Evolutionary conservation across 23 red algal species (phyloP).

Genomic region (Gracilaria gracilis): DNA sequence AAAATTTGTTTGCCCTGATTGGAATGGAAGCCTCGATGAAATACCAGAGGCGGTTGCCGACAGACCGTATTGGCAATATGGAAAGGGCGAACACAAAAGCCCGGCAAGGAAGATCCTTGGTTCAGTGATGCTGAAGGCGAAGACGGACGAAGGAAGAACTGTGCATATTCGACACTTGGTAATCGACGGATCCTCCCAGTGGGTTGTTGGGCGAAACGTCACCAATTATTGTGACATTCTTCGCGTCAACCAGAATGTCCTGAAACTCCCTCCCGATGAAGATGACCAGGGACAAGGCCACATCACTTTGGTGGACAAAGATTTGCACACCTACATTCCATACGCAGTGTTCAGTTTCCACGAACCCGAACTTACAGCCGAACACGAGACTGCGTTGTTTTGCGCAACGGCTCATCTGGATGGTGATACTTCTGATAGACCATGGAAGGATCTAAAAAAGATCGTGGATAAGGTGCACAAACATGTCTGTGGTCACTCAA

Average conservation of each 20-base stretch:
- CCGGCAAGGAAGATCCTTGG: conserved; percentile 1
- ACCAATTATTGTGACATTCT: background rate
- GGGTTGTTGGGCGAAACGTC: background rate
- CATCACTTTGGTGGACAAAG: background rate
- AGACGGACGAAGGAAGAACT: background rate
- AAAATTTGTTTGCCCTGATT: conserved; percentile 15
- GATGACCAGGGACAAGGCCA: background rate
- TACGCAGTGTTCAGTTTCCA: background rate
- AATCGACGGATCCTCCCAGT: background rate
- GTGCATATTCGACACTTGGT: background rate
- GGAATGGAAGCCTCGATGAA: conserved; percentile 1
- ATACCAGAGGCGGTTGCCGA: conserved; percentile 35
- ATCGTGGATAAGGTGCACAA: conserved; percentile 32
- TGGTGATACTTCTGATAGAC: background rate
- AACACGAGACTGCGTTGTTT: background rate
- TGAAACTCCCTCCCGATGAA: background rate
- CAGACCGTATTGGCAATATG: conserved; percentile 59
- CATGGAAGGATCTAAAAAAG: background rate
- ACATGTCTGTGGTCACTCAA: conserved; percentile 23
- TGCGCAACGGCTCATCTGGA: conserved; percentile 18
- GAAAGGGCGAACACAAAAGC: conserved; percentile 42
- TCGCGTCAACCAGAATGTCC: background rate
- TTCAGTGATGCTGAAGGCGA: background rate
- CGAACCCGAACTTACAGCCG: background rate
- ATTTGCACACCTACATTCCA: conserved; percentile 27